phyloP scores from a whole-genome alignment of 2,329 filamentous ascomycete genomes.

The Fonsecaea erecta region DNA sequence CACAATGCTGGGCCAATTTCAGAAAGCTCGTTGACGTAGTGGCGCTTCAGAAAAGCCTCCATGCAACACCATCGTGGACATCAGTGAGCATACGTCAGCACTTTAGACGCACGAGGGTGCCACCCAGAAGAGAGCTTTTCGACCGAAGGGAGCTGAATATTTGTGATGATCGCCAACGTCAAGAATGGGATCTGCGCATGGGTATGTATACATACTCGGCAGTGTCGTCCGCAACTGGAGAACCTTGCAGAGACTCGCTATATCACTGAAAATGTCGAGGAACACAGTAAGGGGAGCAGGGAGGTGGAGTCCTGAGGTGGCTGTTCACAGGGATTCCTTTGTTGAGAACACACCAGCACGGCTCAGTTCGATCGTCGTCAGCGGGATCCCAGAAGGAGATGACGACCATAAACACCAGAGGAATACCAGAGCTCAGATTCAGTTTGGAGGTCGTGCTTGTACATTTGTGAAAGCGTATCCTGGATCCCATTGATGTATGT shows the following conservation, averaged over 20 bases:
- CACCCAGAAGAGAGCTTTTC: too few relatives aligned
- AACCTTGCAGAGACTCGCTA: too few relatives aligned
- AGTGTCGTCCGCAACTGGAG: too few relatives aligned
- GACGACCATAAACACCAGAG: not conserved
- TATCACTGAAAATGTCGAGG: too few relatives aligned
- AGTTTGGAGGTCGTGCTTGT: not conserved
- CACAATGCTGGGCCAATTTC: not conserved
- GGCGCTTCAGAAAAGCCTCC: not conserved
- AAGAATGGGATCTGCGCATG: not conserved
- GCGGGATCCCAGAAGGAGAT: not conserved
- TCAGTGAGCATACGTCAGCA: not conserved
- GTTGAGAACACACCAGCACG: not conserved
- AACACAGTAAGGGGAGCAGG: too few relatives aligned
- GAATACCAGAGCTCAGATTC: not conserved
- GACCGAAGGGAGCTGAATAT: too few relatives aligned
- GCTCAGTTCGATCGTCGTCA: not conserved
- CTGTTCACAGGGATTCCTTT: too few relatives aligned
- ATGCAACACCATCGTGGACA: not conserved
- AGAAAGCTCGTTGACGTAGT: not conserved
- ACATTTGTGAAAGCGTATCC: not conserved
- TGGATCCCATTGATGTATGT: not conserved
- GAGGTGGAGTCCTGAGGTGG: too few relatives aligned
- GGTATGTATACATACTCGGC: not conserved
- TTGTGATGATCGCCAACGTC: not conserved
- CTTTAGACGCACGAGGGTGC: not conserved